Evolutionary conservation across 2,329 filamentous ascomycete species (phyloP), one percentile per base, ranked within the genome.

Genomic region (Conoideocrella luteorostrata): DNA sequence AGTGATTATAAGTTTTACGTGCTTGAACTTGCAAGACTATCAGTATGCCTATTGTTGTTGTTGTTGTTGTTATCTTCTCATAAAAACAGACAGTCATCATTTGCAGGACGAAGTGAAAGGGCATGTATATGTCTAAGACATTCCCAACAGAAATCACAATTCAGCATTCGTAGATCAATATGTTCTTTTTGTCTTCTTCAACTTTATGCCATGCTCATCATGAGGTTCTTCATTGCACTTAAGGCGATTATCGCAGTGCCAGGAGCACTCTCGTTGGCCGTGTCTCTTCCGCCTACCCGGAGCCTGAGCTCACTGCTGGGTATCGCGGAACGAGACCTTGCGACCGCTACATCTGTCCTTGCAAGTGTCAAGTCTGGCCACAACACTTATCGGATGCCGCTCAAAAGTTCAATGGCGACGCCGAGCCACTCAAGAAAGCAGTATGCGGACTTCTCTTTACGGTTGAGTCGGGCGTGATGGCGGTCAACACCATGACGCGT

Each of bases 321-420:
- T 18, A 34, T 34, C 15, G 32, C 15, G 7, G 44, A 44, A 18
- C 48, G 47, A 13, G 48, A 50, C 26, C 28, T 49, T 4, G 30
- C 41, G 15, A 47, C 46, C 4, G 48, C 42, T 36, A 48, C 38
- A 5, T 43, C 41, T 7, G 48, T 50, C 12, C 46, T 50, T 15
- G 39, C 38, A n/a, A 38, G 44, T 5, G 46, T 50, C 13, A 46
- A 41, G 23, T 38, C 24, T 9, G 46, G 46, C 29, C 47, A 48
- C 1, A 22, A n/a, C 32, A 32, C 33, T 33, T 50, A 15, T 38
- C 34, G 21, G 18, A 7, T 13, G 48, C 48, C 4, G 41, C 44
- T 12, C 29, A 35, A 7, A 35, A 15, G 12, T 50, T 47, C 44
- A 38, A 46, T 15, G 46, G 46, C 22, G 46, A 50, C 24, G 7